A percentile compares a stretch with the other conserved stretches of the same genome.
Evolutionary conservation across 257 asterid genomes (phyloP).

Genomic region (Verbascum thapsus): DNA sequence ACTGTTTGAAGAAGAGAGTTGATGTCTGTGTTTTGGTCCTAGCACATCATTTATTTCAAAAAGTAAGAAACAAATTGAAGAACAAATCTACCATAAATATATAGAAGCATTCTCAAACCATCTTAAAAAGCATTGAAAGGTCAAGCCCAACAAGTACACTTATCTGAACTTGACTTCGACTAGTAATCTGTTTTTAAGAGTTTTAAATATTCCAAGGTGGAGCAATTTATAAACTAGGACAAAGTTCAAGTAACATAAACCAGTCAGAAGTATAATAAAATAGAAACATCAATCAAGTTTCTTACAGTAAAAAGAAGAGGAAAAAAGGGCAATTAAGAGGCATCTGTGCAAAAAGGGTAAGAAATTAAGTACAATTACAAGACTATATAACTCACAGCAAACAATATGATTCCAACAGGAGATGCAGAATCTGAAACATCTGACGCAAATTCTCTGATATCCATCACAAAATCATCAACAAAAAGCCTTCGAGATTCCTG

Average conservation of each 20-base stretch:
- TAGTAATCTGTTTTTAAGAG: constrained; percentile 1
- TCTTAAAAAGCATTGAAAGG: constrained; percentile 10
- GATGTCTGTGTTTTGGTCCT: constrained; percentile 65
- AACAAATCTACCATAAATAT: constrained; percentile 13
- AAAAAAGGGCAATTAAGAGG: neutral
- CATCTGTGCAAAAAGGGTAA: neutral
- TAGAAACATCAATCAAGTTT: neutral
- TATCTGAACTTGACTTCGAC: constrained; percentile 6
- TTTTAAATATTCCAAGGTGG: constrained; percentile 15
- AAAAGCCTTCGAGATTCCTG: constrained; percentile 39
- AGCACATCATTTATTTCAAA: constrained; percentile 45
- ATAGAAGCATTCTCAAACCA: constrained; percentile 21
- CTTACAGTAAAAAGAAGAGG: neutral
- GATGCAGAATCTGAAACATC: constrained; percentile 55
- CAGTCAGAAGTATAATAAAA: neutral
- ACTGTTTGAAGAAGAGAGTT: constrained; percentile 66
- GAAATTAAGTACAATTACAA: neutral
- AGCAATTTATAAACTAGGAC: constrained; percentile 1
- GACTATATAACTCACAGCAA: constrained; percentile 55
- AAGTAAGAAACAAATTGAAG: constrained; percentile 36
- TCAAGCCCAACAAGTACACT: constrained; percentile 18
- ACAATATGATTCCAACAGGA: constrained; percentile 78
- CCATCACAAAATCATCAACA: constrained; percentile 64
- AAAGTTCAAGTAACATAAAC: constrained; percentile 8
- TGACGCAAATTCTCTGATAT: constrained; percentile 57